These are phyloP conservation scores for Talaromyces marneffei DNA, from an alignment of 2,329 filamentous ascomycete species.

Conservation along the genomic window DNA sequence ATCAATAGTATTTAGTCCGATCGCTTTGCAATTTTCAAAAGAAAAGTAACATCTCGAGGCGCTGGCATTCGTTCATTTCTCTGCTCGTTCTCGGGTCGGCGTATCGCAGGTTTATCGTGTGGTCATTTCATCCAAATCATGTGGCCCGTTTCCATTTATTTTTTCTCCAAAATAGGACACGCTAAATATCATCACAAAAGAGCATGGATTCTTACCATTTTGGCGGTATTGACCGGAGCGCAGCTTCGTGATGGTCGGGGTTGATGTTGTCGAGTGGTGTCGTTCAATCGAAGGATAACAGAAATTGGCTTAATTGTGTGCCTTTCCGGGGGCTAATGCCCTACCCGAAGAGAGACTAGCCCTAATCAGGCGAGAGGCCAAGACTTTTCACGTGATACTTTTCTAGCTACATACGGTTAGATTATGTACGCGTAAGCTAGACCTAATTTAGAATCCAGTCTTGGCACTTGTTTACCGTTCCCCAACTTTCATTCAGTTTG, in stretches of 20 bases:
- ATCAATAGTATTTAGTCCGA: background rate
- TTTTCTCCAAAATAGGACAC: background rate
- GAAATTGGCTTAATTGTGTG: slow-evolving; percentile 13
- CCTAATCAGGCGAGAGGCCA: background rate
- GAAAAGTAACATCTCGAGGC: too few relatives aligned
- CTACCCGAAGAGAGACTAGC: slow-evolving; percentile 24
- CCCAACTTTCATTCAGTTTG: background rate
- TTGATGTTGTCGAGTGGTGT: slow-evolving; percentile 25
- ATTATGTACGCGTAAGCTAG: background rate
- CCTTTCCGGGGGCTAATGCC: slow-evolving; percentile 39
- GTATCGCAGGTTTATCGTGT: background rate
- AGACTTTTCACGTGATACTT: background rate
- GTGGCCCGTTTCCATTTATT: background rate
- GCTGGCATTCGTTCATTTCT: background rate
- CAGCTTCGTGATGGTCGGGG: slow-evolving; percentile 34
- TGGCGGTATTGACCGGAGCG: slow-evolving; percentile 43
- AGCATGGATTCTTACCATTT: slow-evolving; percentile 39
- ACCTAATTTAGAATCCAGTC: background rate
- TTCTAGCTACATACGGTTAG: background rate
- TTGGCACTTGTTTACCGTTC: background rate
- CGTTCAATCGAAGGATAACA: background rate
- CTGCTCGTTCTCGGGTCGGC: background rate
- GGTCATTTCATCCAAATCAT: background rate
- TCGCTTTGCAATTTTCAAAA: background rate
- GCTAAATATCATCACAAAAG: slow-evolving; percentile 15